These are phyloP conservation scores for Colletotrichum sp. DNA, from an alignment of 2,329 filamentous ascomycete genomes.

Conservation along the genomic window DNA sequence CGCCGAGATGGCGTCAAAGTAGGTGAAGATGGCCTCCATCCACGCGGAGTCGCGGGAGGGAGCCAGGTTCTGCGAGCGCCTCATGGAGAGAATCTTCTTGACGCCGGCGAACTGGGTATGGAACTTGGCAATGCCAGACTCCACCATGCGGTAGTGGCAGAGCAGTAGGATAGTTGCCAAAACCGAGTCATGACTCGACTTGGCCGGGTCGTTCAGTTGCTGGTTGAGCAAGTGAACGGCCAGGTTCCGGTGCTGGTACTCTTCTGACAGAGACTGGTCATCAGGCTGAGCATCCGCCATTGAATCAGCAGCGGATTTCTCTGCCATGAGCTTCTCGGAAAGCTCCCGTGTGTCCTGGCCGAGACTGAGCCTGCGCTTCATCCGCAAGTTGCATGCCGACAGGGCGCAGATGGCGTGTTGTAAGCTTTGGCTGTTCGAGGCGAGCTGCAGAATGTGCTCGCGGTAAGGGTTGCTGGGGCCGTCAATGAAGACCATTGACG, in stretches of 20 bases:
- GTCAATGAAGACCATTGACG: slow-evolving; percentile 91
- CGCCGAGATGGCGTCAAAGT: slow-evolving; percentile 91
- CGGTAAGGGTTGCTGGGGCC: slow-evolving; percentile 85
- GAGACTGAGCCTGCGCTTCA: slow-evolving; percentile 74
- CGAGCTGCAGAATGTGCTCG: slow-evolving; percentile 80
- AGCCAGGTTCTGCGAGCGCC: slow-evolving; percentile 59
- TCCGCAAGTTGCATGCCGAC: slow-evolving; percentile 87
- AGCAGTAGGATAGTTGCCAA: slow-evolving; percentile 86
- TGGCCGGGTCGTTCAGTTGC: slow-evolving; percentile 77
- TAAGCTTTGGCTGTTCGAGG: slow-evolving; percentile 79
- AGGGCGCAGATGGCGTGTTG: slow-evolving; percentile 92
- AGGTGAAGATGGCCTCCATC: slow-evolving; percentile 93
- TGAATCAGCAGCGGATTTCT: slow-evolving; percentile 49
- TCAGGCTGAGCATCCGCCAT: slow-evolving; percentile 54
- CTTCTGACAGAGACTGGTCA: slow-evolving; percentile 76
- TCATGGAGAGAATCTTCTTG: slow-evolving; percentile 84
- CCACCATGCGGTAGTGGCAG: slow-evolving; percentile 92
- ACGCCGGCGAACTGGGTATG: slow-evolving; percentile 93
- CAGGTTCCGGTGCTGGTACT: slow-evolving; percentile 79
- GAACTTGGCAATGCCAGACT: slow-evolving; percentile 91
- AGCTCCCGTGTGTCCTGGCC: slow-evolving; percentile 61
- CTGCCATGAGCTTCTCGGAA: slow-evolving; percentile 51
- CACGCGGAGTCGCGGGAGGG: slow-evolving; percentile 76
- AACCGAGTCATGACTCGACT: slow-evolving; percentile 83
- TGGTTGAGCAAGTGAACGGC: slow-evolving; percentile 85